A percentile compares a stretch with the other conserved stretches of the same genome.
phyloP scores from a whole-genome alignment of 805 yeast genomes.

The Yamadazyma sp. region DNA sequence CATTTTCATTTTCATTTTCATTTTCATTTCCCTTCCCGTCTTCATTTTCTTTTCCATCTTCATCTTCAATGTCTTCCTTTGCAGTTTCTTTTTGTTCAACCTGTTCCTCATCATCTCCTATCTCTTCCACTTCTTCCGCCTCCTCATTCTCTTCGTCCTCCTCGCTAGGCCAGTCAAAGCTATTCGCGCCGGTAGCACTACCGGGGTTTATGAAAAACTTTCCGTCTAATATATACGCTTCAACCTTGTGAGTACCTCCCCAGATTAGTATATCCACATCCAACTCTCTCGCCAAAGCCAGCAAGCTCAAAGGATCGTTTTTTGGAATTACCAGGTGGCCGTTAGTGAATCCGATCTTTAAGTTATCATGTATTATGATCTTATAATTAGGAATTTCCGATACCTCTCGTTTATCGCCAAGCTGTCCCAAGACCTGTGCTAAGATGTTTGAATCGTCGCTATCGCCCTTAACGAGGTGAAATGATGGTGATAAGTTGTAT shows the following conservation, averaged over 20 bases:
- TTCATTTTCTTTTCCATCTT: constrained; percentile 29
- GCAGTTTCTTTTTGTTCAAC: constrained; percentile 39
- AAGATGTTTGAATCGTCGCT: constrained; percentile 54
- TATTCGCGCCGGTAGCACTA: constrained; percentile 89
- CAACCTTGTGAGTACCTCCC: constrained; percentile 93
- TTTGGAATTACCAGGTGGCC: constrained; percentile 84
- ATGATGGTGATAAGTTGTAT: constrained; percentile 65
- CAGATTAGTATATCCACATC: constrained; percentile 88
- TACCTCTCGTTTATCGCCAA: constrained; percentile 20
- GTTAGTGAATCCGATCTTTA: constrained; percentile 80
- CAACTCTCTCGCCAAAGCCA: constrained; percentile 82
- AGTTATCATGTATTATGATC: constrained; percentile 64
- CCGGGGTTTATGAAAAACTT: constrained; percentile 96
- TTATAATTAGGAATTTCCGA: constrained; percentile 55
- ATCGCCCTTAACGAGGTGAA: constrained; percentile 80
- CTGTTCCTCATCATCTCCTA: constrained; percentile 28
- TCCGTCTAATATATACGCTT: constrained; percentile 89
- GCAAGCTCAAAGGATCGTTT: constrained; percentile 80
- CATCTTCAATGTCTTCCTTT: constrained; percentile 38
- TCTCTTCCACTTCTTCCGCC: constrained; percentile 27
- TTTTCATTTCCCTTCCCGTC: constrained; percentile 25
- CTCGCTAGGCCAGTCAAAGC: constrained; percentile 58
- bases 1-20: constrained; percentile 19
- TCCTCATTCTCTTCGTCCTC: constrained; percentile 47
- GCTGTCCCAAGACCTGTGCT: constrained; percentile 25